Percentiles rank a stretch among this genome's conserved stretches.
Conservation (phyloP, 768 basidiomycete species). For the Hypholoma fasciculare region DNA sequence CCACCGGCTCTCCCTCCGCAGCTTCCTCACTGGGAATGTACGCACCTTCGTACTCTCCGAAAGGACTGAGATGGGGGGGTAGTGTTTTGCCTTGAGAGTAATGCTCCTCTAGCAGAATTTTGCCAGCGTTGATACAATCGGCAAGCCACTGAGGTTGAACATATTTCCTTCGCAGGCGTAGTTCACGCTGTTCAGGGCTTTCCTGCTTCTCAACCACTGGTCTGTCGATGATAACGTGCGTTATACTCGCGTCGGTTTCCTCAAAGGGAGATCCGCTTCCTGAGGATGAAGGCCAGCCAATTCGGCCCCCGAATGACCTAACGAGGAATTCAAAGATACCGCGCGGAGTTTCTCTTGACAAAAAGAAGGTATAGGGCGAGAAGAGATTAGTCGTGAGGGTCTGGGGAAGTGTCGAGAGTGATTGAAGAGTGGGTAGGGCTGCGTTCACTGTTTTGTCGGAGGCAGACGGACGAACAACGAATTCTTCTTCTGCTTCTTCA, state of each 20-base stretch:
- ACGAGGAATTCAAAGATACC: conserved; percentile 93
- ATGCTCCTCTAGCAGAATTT: conserved; percentile 79
- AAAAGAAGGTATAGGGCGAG: conserved; percentile 84
- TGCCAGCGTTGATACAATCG: conserved; percentile 90
- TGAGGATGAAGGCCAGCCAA: conserved; percentile 85
- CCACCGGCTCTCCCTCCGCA: conserved; percentile 17
- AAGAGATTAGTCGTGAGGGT: conserved; percentile 68
- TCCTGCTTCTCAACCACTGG: conserved; percentile 60
- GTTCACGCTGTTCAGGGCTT: conserved; percentile 58
- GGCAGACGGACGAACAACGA: conserved; percentile 57
- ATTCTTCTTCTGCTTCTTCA: conserved; percentile 60
- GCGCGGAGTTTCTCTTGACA: conserved; percentile 91
- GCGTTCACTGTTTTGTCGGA: conserved; percentile 42
- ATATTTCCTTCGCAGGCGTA: conserved; percentile 72
- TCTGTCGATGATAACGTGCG: conserved; percentile 94
- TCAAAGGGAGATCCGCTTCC: conserved; percentile 81
- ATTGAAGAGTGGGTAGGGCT: conserved; percentile 67
- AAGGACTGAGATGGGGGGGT: conserved; percentile 95
- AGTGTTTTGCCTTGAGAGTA: conserved; percentile 85
- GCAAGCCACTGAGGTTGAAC: conserved; percentile 98
- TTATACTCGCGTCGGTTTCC: conserved; percentile 81
- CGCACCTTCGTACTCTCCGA: conserved; percentile 78
- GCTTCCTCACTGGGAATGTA: conserved; percentile 59
- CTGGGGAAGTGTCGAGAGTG: conserved; percentile 60
- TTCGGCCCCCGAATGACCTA: conserved; percentile 86